Percentiles rank a stretch among this genome's conserved stretches.
Conservation (phyloP, 306 rosid genomes). For the Abrus precatorius region DNA sequence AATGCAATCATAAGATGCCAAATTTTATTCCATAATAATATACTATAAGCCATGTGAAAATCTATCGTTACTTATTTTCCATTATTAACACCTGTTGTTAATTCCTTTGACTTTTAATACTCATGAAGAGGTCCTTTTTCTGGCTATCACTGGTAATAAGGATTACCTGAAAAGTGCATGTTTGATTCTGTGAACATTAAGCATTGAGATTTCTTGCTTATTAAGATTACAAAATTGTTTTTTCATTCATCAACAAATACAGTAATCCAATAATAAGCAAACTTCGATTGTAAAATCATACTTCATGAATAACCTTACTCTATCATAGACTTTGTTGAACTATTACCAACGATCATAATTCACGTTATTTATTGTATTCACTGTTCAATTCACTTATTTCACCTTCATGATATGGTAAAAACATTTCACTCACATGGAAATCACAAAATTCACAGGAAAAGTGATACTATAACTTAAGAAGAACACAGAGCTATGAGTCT, state of each 20-base stretch:
- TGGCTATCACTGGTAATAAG: neutral
- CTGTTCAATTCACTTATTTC: neutral
- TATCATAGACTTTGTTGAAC: neutral
- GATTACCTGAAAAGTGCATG: neutral
- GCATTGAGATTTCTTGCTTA: neutral
- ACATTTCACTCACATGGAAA: neutral
- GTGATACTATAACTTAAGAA: neutral
- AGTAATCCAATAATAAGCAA: neutral
- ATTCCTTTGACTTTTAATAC: conserved; percentile 29
- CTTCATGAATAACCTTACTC: neutral
- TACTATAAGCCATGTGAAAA: conserved; percentile 15
- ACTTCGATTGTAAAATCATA: neutral
- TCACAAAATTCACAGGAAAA: conserved; percentile 10
- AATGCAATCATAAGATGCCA: conserved; percentile 35
- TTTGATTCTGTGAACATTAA: neutral
- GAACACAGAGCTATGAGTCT: conserved; percentile 30
- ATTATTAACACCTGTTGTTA: neutral
- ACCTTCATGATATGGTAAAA: conserved; percentile 25
- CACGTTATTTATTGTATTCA: neutral
- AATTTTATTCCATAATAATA: conserved; percentile 28
- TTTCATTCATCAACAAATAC: conserved; percentile 5
- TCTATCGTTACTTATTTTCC: neutral
- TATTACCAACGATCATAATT: neutral
- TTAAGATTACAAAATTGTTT: neutral
- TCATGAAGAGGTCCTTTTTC: neutral